Base-by-base conservation (phyloP, 352 stramenopile species). In the Phytopythium cucurbitacearum region DNA sequence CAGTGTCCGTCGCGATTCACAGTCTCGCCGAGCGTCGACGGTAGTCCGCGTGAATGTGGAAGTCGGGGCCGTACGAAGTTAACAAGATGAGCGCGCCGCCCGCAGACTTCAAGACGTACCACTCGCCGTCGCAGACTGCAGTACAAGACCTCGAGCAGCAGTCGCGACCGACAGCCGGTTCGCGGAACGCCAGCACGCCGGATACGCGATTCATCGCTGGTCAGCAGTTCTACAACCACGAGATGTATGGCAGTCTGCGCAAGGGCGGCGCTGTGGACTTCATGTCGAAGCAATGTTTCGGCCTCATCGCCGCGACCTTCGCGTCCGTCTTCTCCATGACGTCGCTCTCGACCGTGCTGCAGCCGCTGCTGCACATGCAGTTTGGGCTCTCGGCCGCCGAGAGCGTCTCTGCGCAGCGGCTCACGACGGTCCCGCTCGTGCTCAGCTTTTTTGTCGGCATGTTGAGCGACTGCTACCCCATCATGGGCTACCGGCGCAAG, bases 391-490 rank as follows among this genome's bases (percentile, higher is more conserved):
- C 52, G 8, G 12, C 44, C 0, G 36, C 40, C 11, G 40, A 78
- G 54, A 46, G 63, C 4, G 57, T 56, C 5, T 50, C 65, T 7
- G 59, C 62, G 1, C 51, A 69, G 39, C 67, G 69, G 6, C 36
- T 78, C 2, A 61, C 85, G 1, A 63, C 79, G 10, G 60, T 96
- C 11, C 85, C 85, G 7, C 76, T 82, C 60, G 65, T 64, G 1
- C 65, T 90, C 38, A 94, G 90, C 56, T 85, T 97, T 38, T 45
- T 95, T 21, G 72, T 94, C 41, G 89, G 85, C 40, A 65, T 94
- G 32, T 34, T 95, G 5, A 80, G 68, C 7, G 87, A 95, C 59
- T 87, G 67, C 41, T 81, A 86, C 50, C 87, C 87, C n/a, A 86
- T 96, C 57, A 71, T 73, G 53, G 81, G 85, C 6, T 71, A 78